Conservation (phyloP, 805 yeast species). For the Metschnikowia cubensis region DNA sequence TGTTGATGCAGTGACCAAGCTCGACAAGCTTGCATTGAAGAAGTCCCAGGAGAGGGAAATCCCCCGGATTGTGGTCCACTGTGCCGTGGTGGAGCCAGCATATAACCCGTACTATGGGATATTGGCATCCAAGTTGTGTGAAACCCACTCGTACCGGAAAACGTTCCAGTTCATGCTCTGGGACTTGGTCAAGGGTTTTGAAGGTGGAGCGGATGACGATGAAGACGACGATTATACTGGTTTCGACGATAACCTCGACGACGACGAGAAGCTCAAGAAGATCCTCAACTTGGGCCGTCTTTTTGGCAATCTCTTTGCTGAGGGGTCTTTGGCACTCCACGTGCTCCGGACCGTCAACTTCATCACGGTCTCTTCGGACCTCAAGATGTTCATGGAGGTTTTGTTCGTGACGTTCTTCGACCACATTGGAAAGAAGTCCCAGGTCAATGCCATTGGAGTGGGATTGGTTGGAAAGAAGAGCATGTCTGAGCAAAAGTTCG, state of each 20-base stretch:
- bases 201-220: constrained; percentile 39
- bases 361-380: constrained; percentile 60
- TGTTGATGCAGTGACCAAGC: constrained; percentile 76
- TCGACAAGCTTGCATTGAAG: constrained; percentile 76
- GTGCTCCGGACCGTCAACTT: constrained; percentile 71
- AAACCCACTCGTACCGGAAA: constrained; percentile 68
- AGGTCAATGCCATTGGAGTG: constrained; percentile 42
- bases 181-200: constrained; percentile 77
- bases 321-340: constrained; percentile 70
- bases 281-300: constrained; percentile 74
- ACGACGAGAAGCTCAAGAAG: constrained; percentile 53
- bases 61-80: constrained; percentile 79
- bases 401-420: constrained; percentile 66
- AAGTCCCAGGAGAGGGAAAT: constrained; percentile 81
- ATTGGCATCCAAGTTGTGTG: constrained; percentile 73
- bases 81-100: constrained; percentile 75
- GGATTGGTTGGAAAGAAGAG: constrained; percentile 31
- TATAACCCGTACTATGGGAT: constrained; percentile 89
- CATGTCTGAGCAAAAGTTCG: constrained; percentile 36
- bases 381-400: constrained; percentile 68
- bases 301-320: constrained; percentile 71
- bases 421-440: constrained; percentile 59
- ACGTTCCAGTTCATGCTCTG: constrained; percentile 86
- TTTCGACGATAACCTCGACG: constrained; percentile 39
- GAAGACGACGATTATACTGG: constrained; percentile 39